phyloP scores from a whole-genome alignment of 768 basidiomycete species.

The Trametes gibbosa region DNA sequence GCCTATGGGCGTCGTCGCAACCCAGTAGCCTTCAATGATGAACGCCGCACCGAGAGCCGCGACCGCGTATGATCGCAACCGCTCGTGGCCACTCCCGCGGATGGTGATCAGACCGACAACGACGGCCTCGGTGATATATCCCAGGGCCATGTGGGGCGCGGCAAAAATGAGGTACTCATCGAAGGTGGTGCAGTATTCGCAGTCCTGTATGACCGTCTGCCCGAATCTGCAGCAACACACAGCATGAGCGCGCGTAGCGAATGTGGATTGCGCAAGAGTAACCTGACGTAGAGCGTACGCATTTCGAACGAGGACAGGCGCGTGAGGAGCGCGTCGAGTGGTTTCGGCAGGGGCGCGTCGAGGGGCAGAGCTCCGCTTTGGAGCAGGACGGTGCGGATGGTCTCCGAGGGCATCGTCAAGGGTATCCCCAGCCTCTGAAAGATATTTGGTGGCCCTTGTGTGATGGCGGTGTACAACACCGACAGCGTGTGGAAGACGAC shows the following conservation, averaged over 20 bases:
- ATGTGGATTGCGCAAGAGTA: constrained; percentile 17
- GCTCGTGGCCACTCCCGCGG: constrained; percentile 37
- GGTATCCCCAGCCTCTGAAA: constrained; percentile 56
- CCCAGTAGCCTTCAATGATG: constrained; percentile 53
- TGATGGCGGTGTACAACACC: constrained; percentile 43
- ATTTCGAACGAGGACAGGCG: constrained; percentile 56
- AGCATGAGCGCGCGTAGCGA: not conserved
- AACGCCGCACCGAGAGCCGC: constrained; percentile 48
- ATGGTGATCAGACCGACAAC: constrained; percentile 52
- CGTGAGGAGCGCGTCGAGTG: constrained; percentile 51
- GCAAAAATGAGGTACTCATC: constrained; percentile 61
- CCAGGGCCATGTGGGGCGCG: constrained; percentile 50
- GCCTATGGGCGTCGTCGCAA: constrained; percentile 45
- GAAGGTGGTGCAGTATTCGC: constrained; percentile 61
- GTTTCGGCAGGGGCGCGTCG: constrained; percentile 37
- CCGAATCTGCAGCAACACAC: constrained; percentile 50
- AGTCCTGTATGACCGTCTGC: constrained; percentile 59
- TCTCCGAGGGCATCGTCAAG: constrained; percentile 51
- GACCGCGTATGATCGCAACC: constrained; percentile 44
- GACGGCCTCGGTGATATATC: constrained; percentile 57
- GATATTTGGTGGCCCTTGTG: constrained; percentile 57
- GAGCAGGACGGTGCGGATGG: constrained; percentile 46
- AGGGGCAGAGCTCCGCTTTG: constrained; percentile 35
- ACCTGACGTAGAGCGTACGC: constrained; percentile 61
- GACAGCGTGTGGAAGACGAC: constrained; percentile 52